Evolutionary conservation across 768 basidiomycete species (phyloP), one percentile per base, ranked within the genome.

Genomic region (Nevesoporus exiguus): DNA sequence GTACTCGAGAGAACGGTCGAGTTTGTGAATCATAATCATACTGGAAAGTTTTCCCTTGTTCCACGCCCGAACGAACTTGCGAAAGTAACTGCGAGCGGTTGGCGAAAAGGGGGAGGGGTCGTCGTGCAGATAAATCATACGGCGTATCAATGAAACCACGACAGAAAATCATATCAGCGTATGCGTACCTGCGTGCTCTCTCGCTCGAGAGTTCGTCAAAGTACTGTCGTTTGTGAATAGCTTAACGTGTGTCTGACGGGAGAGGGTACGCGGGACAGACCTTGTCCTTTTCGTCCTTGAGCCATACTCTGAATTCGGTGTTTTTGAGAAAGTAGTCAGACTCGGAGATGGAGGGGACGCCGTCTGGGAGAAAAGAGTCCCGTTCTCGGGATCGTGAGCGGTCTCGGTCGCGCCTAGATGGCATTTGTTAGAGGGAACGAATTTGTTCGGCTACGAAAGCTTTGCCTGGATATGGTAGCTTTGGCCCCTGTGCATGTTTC

Each of bases 21-120:
- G 1, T 19, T 1, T 2, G 27, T 29, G 27, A 29, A 29, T 7
- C 5, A 5, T 3, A 51, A 70, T 52, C 19, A 90, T n/a, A n/a
- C 89, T 79, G 27, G 83, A 71, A 9, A 94, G 75, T 66, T 79
- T 84, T 6, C 89, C 90, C 67, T 79, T 78, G 70, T 94, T 94
- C 92, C 92, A 94, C 24, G 83, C 83, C 80, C 90, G 90, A 37
- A 93, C 85, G 64, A 98, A 97, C 72, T 94, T 96, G 63, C 87
- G 85, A 67, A 98, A 98, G 67, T 95, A 93, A 64, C 90, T 91
- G 47, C 48, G 43, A 14, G 22, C 3, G 25, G 34, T n/a, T 7
- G 45, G 31, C n/a, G n/a, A n/a, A n/a, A n/a, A n/a, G 24, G 51
- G 55, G 65, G 17, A 17, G 27, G 27, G 27, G 27, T 17, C 9